Evolutionary conservation across 1,284 basidiomycete species (phyloP).

Genomic region (Chalciporus sp.): DNA sequence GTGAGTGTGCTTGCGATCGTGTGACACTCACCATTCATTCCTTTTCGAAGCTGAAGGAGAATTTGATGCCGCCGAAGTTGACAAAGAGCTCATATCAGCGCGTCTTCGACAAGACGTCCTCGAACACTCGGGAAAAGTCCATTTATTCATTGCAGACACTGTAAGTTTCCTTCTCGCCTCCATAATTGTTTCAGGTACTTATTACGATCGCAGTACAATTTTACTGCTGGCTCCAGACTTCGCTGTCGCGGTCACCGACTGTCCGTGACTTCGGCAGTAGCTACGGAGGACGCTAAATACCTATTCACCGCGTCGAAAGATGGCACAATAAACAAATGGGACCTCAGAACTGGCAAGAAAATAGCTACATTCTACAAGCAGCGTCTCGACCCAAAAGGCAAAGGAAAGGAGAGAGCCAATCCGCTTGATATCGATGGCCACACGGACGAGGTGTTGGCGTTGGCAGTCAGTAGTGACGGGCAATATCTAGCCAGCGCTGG

Average conservation of each 20-base stretch:
- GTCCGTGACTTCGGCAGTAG: constrained; percentile 76
- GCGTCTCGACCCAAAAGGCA: constrained; percentile 40
- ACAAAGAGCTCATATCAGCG: constrained; percentile 89
- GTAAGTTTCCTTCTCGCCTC: constrained; percentile 41
- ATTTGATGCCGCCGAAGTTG: constrained; percentile 92
- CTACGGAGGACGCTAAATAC: constrained; percentile 65
- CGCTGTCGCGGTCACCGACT: constrained; percentile 75
- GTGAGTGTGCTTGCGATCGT: constrained; percentile 45
- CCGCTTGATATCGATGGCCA: constrained; percentile 66
- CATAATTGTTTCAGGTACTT: constrained; percentile 24
- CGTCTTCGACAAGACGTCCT: constrained; percentile 88
- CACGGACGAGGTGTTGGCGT: constrained; percentile 79
- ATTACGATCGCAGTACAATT: constrained; percentile 33
- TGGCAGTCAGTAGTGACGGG: constrained; percentile 88
- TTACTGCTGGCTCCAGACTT: constrained; percentile 47
- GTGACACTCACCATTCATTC: not conserved
- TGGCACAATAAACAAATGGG: constrained; percentile 82
- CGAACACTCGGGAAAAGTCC: constrained; percentile 84
- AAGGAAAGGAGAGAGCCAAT: constrained; percentile 50
- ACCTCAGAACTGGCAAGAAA: constrained; percentile 64
- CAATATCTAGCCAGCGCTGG: constrained; percentile 87
- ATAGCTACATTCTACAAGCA: constrained; percentile 61
- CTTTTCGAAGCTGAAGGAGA: constrained; percentile 68
- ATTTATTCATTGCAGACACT: constrained; percentile 74
- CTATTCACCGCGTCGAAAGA: constrained; percentile 88